Percentiles rank a stretch among this genome's conserved stretches.
Evolutionary conservation across 345 rosid genomes (phyloP).

Genomic region (Brassica cretica): DNA sequence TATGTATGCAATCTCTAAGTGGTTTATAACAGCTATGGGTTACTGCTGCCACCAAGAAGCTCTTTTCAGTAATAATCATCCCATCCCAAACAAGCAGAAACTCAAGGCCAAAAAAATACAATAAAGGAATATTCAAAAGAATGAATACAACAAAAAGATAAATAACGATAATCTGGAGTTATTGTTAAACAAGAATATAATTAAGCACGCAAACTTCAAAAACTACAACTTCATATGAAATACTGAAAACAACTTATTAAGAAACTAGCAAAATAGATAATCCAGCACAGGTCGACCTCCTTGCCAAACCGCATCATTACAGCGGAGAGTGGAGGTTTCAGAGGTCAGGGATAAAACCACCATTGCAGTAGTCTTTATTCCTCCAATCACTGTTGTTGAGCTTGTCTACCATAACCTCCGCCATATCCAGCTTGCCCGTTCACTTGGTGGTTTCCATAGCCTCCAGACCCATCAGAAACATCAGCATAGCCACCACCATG

Average conservation of each 20-base stretch:
- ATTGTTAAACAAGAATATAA: conserved; percentile 52
- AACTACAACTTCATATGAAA: conserved; percentile 66
- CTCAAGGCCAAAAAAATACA: neutral
- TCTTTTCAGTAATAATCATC: neutral
- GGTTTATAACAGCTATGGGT: neutral
- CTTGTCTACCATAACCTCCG: conserved; percentile 73
- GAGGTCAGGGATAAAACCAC: conserved; percentile 29
- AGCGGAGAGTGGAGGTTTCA: conserved; percentile 31
- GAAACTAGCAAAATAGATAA: conserved; percentile 58
- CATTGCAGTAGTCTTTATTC: conserved; percentile 19
- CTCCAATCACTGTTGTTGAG: conserved; percentile 72
- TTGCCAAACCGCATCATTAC: conserved; percentile 37
- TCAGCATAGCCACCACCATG: conserved; percentile 64
- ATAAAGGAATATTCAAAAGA: conserved; percentile 18
- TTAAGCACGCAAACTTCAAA: conserved; percentile 61
- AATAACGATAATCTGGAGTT: conserved; percentile 36
- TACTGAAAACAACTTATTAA: conserved; percentile 63
- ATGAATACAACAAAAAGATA: conserved; percentile 36
- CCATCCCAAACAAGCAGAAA: conserved; percentile 30
- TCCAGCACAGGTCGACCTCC: conserved; percentile 48
- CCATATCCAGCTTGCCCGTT: conserved; percentile 74
- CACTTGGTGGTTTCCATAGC: conserved; percentile 67
- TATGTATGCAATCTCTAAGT: neutral
- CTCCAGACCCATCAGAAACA: conserved; percentile 70
- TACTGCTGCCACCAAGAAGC: conserved; percentile 39